Evolutionary conservation across 306 rosid genomes (phyloP).

Genomic region (Cucumis melo): DNA sequence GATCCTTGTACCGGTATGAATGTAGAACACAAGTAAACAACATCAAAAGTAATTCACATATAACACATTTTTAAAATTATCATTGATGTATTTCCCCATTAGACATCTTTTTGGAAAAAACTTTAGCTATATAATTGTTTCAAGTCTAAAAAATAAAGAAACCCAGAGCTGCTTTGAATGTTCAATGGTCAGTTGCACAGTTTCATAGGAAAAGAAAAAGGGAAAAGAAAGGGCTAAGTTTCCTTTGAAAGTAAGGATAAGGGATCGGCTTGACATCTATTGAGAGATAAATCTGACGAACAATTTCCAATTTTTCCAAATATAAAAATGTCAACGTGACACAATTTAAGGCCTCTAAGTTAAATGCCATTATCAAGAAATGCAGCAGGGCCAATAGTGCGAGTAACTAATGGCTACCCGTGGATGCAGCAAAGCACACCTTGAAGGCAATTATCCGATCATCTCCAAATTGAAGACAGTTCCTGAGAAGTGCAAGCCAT

Average conservation of each 20-base stretch:
- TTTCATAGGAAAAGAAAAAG: not conserved
- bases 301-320: not conserved
- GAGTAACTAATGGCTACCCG: not conserved
- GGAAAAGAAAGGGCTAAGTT: not conserved
- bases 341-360: constrained; percentile 5
- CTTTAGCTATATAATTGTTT: not conserved
- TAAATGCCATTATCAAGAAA: constrained; percentile 2
- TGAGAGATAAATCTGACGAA: not conserved
- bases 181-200: not conserved
- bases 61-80: too few relatives aligned
- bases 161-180: not conserved
- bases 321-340: not conserved
- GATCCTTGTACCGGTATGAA: too few relatives aligned
- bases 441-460: not conserved
- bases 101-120: not conserved
- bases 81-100: too few relatives aligned
- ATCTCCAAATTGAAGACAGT: not conserved
- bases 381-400: not conserved
- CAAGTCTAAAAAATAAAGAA: not conserved
- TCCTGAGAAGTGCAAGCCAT: not conserved
- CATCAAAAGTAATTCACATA: too few relatives aligned
- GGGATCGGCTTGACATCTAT: not conserved
- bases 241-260: not conserved
- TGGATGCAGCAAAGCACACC: not conserved
- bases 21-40: too few relatives aligned